Base-by-base conservation (phyloP, 768 basidiomycete genomes). In the Lactifluus piperatus region DNA sequence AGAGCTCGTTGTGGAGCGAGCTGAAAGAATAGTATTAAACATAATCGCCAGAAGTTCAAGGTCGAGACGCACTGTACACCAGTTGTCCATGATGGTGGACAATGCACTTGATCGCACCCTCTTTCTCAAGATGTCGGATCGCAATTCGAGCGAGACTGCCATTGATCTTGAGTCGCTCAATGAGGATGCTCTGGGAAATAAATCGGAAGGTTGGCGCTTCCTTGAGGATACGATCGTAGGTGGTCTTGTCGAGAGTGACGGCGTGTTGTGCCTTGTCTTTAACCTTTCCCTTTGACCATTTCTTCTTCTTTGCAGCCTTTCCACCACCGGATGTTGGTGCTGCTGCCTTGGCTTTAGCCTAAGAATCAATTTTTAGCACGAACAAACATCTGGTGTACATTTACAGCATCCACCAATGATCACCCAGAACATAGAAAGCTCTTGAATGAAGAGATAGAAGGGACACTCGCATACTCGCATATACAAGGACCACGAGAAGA, bases 221-320 rank as follows among this genome's bases (percentile, higher is more conserved):
- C 83, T 97, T 97, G 71, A 95, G 73, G 80, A 97, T 93, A 70
- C 91, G 89, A 78, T 94, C 91, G 76, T 75, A 95, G 67, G 87
- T 89, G 56, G 85, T 66, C 81, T 97, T 95, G 81, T 98, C 95
- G 70, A 95, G 85, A 67, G 85, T 79, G 75, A 97, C 94, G 68
- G 91, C 82, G 83, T 98, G 94, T 71, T 91, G 86, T 70, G 95
- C 92, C 86, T 98, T 99, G 80, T 99, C 97, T 88, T 99, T 99
- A 75, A 99, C 97, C 79, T 98, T 98, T 73, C 97, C 97, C 83
- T 98, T 98, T 68, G 92, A 97, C 94, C 94, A 97, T 84, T 98
- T 98, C 91, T 98, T 98, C 84, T 98, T 98, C 84, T 97, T 97
- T 64, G 90, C 91, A 70, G 88, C 77, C 74, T 93, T 93, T 72